Conservation (phyloP, 305 asterid species). For the Solanum chacoense region DNA sequence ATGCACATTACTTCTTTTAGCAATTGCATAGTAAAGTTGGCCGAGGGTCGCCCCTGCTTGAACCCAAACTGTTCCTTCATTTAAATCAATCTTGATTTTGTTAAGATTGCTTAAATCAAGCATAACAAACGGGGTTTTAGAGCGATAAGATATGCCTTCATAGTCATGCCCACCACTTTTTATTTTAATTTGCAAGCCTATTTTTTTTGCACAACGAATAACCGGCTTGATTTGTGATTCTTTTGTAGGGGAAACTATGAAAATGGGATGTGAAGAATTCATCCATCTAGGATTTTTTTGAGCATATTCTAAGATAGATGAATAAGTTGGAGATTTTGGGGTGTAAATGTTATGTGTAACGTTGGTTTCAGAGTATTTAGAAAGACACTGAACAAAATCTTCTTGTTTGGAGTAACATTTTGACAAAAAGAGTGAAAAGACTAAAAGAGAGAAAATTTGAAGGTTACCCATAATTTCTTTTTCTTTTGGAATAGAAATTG, state of each 20-base stretch:
- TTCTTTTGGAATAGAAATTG: background rate
- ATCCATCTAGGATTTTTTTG: conserved; percentile 9
- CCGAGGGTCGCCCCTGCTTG: conserved; percentile 12
- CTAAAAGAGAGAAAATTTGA: background rate
- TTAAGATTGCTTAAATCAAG: conserved; percentile 2
- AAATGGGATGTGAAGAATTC: conserved; percentile 1
- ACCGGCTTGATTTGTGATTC: conserved; percentile 5
- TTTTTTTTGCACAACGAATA: background rate
- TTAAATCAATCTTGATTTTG: background rate
- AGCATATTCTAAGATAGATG: background rate
- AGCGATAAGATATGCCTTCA: conserved; percentile 2
- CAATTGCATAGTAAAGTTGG: conserved; percentile 8
- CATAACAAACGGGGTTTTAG: background rate
- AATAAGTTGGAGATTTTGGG: background rate
- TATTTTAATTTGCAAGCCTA: background rate
- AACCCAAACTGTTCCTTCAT: background rate
- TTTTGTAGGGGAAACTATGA: conserved; percentile 1
- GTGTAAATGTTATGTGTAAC: background rate
- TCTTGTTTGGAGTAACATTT: background rate
- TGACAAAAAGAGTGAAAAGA: background rate
- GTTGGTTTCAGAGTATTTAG: background rate
- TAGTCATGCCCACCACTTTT: conserved; percentile 14
- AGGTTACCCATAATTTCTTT: background rate
- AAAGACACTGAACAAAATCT: background rate
- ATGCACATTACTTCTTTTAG: background rate